These are phyloP conservation scores for Kurtzmaniella fragi DNA, from an alignment of 805 yeast species.

Conservation along the genomic window DNA sequence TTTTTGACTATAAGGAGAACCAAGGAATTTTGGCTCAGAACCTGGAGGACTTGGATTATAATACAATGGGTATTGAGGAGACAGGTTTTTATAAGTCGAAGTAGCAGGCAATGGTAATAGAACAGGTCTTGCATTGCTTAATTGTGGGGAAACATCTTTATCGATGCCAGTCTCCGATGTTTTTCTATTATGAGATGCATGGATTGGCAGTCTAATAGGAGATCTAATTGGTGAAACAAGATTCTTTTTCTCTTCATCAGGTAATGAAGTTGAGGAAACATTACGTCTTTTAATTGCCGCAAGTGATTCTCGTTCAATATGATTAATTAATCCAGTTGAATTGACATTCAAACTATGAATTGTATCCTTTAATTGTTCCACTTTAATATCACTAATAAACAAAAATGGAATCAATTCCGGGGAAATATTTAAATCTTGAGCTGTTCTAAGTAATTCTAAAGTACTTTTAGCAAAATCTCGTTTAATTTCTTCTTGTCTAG, in stretches of 20 bases:
- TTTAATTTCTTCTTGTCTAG: slow-evolving; percentile 33
- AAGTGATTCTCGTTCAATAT: slow-evolving; percentile 1
- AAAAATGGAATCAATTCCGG: slow-evolving; percentile 33
- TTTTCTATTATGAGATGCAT: slow-evolving; percentile 15
- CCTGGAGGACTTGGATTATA: slow-evolving; percentile 1
- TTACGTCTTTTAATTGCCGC: slow-evolving; percentile 4
- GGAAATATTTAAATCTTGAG: slow-evolving; percentile 26
- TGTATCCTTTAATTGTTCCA: slow-evolving; percentile 13
- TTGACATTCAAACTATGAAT: slow-evolving; percentile 12
- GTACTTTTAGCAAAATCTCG: slow-evolving; percentile 26
- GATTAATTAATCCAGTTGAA: slow-evolving; percentile 9
- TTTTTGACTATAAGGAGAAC: slow-evolving; percentile 3
- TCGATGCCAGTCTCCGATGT: slow-evolving; percentile 19
- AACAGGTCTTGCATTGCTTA: slow-evolving; percentile 3
- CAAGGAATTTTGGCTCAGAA: slow-evolving; percentile 1
- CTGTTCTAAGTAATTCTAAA: slow-evolving; percentile 31
- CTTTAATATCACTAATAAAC: slow-evolving; percentile 13
- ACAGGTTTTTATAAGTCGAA: neutral
- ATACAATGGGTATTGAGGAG: slow-evolving; percentile 1
- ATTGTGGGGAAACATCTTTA: slow-evolving; percentile 1
- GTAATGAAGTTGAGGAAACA: slow-evolving; percentile 2
- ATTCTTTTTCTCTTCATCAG: slow-evolving; percentile 15
- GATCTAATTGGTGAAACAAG: slow-evolving; percentile 25
- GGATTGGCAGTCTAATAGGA: slow-evolving; percentile 24
- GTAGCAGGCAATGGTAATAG: slow-evolving; percentile 2